A percentile compares a stretch with the other conserved stretches of the same genome.
phyloP scores from a whole-genome alignment of 73 alveolate species.

The Paramecium caudatum region DNA sequence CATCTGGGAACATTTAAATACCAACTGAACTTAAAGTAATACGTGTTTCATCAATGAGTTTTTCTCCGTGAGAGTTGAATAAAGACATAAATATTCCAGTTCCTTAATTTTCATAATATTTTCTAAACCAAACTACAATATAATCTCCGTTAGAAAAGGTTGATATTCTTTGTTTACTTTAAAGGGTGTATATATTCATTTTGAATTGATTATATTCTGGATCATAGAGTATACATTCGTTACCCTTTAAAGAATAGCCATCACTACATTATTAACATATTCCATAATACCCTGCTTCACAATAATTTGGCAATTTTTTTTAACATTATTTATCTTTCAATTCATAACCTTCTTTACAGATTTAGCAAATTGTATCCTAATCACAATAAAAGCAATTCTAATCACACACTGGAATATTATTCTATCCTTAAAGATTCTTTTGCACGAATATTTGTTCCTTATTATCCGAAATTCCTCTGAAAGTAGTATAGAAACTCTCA shows the following conservation, averaged over 20 bases:
- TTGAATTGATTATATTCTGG: not conserved
- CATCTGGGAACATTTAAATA: constrained; percentile 18
- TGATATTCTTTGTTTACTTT: constrained; percentile 7
- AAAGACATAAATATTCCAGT: constrained; percentile 27
- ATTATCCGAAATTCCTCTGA: not conserved
- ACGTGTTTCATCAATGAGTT: not conserved
- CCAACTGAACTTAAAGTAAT: constrained; percentile 10
- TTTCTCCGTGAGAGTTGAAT: constrained; percentile 15
- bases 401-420: not conserved
- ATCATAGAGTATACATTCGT: not conserved
- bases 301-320: not conserved
- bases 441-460: not conserved
- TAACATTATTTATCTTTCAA: not conserved
- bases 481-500: too few species aligned
- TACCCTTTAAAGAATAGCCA: not conserved
- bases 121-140: not conserved
- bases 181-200: not conserved
- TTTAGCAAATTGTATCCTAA: not conserved
- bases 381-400: not conserved
- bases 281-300: not conserved
- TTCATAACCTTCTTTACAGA: not conserved
- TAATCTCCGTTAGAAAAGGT: constrained; percentile 19
- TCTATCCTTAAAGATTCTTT: not conserved
- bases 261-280: constrained; percentile 3
- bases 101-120: constrained; percentile 40